phyloP scores from a whole-genome alignment of 306 rosid species.

The Prinsepia uniflora region DNA sequence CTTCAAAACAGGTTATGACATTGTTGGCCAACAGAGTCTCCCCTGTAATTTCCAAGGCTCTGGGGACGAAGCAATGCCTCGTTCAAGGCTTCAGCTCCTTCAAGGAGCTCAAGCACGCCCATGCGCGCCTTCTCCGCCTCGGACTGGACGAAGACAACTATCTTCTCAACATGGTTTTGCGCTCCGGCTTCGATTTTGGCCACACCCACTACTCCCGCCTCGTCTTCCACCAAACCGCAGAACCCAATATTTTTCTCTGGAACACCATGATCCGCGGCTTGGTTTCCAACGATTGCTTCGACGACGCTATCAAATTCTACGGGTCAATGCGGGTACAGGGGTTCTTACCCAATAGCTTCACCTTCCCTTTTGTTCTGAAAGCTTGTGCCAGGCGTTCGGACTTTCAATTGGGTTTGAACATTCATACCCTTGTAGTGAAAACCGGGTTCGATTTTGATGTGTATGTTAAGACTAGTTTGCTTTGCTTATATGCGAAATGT shows the following conservation, averaged over 20 bases:
- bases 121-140: constrained; percentile 55
- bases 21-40: constrained; percentile 26
- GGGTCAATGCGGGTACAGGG: constrained; percentile 38
- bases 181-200: constrained; percentile 32
- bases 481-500: constrained; percentile 43
- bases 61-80: constrained; percentile 41
- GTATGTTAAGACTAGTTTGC: constrained; percentile 52
- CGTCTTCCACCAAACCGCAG: constrained; percentile 34
- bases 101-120: constrained; percentile 46
- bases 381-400: constrained; percentile 49
- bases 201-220: constrained; percentile 33
- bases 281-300: constrained; percentile 46
- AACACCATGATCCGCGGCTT: constrained; percentile 64
- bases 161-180: constrained; percentile 47
- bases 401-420: constrained; percentile 36
- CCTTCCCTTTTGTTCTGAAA: constrained; percentile 61
- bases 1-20: constrained; percentile 20
- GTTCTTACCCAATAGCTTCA: constrained; percentile 40
- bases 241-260: constrained; percentile 46
- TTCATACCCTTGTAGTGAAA: constrained; percentile 52
- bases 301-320: constrained; percentile 35
- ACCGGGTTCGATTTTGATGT: constrained; percentile 56
- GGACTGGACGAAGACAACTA: constrained; percentile 46
- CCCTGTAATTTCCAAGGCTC: constrained; percentile 24
- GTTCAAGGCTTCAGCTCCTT: constrained; percentile 40